A percentile compares a stretch with the other conserved stretches of the same genome.
Evolutionary conservation across 768 basidiomycete genomes (phyloP).

Genomic region (Paxillus ammoniavirescens): DNA sequence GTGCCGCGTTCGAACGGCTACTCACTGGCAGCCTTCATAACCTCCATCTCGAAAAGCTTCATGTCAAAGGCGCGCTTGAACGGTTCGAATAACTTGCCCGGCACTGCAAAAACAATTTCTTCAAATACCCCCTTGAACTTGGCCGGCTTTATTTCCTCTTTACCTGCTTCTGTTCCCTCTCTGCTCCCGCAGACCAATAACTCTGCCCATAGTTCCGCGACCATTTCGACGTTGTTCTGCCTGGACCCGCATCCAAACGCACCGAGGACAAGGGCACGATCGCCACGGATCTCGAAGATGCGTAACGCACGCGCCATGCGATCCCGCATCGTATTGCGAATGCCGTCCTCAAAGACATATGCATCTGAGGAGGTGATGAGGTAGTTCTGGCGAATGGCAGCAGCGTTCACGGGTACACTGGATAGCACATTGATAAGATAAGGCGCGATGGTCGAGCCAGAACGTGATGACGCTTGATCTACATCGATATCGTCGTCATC

Average conservation of each 20-base stretch:
- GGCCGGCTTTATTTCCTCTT: conserved; percentile 21
- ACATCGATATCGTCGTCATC: conserved; percentile 24
- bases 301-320: conserved; percentile 47
- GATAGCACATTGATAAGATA: conserved; percentile 40
- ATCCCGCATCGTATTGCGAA: conserved; percentile 43
- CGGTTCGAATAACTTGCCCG: conserved; percentile 33
- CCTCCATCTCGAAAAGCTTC: conserved; percentile 37
- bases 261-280: conserved; percentile 41
- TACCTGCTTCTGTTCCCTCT: conserved; percentile 19
- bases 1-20: neutral
- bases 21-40: conserved; percentile 30
- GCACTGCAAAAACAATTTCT: conserved; percentile 42
- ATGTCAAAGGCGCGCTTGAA: conserved; percentile 42
- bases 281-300: conserved; percentile 41
- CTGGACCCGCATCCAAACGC: conserved; percentile 45
- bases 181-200: conserved; percentile 36
- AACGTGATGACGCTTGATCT: conserved; percentile 4
- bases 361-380: conserved; percentile 32
- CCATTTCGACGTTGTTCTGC: conserved; percentile 39
- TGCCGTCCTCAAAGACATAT: conserved; percentile 37
- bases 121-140: conserved; percentile 42
- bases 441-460: conserved; percentile 34
- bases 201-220: conserved; percentile 47
- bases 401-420: conserved; percentile 43
- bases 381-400: conserved; percentile 39